Percentiles rank a stretch among this genome's conserved stretches.
Evolutionary conservation across 2,329 filamentous ascomycete genomes (phyloP).

Genomic region (Ceratocystis alfenasii): DNA sequence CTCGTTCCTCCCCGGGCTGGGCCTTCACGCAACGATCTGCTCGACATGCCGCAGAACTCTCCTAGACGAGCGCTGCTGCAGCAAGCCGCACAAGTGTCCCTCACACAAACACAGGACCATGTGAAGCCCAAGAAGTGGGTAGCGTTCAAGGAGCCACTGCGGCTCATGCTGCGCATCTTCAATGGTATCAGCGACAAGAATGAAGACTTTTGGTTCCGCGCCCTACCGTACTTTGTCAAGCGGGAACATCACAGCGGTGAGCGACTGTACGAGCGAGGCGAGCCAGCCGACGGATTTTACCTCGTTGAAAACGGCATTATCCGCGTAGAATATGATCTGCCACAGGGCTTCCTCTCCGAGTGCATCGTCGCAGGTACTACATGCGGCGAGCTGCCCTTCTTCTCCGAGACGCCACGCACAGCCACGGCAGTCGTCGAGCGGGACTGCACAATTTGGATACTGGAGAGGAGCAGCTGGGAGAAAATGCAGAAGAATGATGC

Average conservation of each 20-base stretch:
- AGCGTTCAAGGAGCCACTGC: conserved; percentile 77
- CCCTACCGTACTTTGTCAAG: conserved; percentile 60
- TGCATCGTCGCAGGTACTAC: conserved; percentile 90
- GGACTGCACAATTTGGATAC: conserved; percentile 69
- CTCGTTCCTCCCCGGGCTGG: conserved; percentile 37
- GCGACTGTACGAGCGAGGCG: conserved; percentile 65
- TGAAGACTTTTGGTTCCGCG: conserved; percentile 90
- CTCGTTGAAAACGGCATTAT: conserved; percentile 81
- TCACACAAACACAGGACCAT: conserved; percentile 47
- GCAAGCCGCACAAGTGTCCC: conserved; percentile 52
- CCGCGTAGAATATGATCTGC: conserved; percentile 77
- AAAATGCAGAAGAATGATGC: conserved; percentile 59
- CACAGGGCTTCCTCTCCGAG: conserved; percentile 80
- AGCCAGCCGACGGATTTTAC: conserved; percentile 73
- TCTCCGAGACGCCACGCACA: conserved; percentile 77
- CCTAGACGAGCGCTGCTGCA: conserved; percentile 68
- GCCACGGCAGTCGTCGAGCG: conserved; percentile 76
- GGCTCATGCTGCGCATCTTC: conserved; percentile 90
- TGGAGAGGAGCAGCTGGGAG: conserved; percentile 61
- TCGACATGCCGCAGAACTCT: conserved; percentile 51
- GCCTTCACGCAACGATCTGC: conserved; percentile 24
- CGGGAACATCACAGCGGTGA: conserved; percentile 57
- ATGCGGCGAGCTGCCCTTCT: conserved; percentile 92
- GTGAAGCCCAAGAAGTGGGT: conserved; percentile 62
- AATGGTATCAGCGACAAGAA: conserved; percentile 73